A percentile compares a stretch with the other conserved stretches of the same genome.
These are phyloP conservation scores for Rhizoclosmatium sp. DNA, from an alignment of 192 early-diverging fungal species.

Conservation along the genomic window DNA sequence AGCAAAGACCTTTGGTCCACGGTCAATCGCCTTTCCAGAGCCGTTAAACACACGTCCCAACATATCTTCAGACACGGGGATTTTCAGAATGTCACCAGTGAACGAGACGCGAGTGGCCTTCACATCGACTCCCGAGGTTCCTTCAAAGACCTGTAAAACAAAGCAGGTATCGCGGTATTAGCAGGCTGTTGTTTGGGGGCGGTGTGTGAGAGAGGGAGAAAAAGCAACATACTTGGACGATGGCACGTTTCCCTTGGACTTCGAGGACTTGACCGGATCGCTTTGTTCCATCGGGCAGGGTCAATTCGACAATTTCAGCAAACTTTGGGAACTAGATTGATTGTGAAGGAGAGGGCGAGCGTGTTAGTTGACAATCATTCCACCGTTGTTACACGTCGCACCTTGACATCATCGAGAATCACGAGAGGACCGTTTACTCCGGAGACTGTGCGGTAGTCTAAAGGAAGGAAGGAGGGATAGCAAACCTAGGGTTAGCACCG, in stretches of 20 bases:
- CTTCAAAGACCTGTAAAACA: conserved; percentile 86
- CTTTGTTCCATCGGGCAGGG: conserved; percentile 94
- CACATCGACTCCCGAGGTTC: conserved; percentile 94
- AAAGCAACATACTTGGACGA: conserved; percentile 79
- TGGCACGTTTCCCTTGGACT: conserved; percentile 93
- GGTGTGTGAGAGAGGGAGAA: background rate
- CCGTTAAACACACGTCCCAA: conserved; percentile 99
- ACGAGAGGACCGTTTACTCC: conserved; percentile 99
- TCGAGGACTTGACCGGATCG: conserved; percentile 97
- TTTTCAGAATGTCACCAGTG: conserved; percentile 93
- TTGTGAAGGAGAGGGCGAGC: no score
- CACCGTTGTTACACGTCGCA: conserved; percentile 34
- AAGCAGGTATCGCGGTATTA: no score
- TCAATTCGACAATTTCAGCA: conserved; percentile 96
- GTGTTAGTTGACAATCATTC: background rate
- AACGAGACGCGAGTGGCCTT: conserved; percentile 96
- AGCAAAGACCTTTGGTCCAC: conserved; percentile 99
- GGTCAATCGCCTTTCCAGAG: conserved; percentile 98
- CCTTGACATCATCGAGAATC: conserved; percentile 98
- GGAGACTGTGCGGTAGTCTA: conserved; percentile 96
- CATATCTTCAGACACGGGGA: conserved; percentile 99
- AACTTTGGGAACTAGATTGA: conserved; percentile 87
- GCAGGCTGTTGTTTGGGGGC: background rate
- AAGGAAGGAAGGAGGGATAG: background rate
- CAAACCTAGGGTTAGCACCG: background rate